Conservation (phyloP, 306 rosid species). For the Vicia villosa region DNA sequence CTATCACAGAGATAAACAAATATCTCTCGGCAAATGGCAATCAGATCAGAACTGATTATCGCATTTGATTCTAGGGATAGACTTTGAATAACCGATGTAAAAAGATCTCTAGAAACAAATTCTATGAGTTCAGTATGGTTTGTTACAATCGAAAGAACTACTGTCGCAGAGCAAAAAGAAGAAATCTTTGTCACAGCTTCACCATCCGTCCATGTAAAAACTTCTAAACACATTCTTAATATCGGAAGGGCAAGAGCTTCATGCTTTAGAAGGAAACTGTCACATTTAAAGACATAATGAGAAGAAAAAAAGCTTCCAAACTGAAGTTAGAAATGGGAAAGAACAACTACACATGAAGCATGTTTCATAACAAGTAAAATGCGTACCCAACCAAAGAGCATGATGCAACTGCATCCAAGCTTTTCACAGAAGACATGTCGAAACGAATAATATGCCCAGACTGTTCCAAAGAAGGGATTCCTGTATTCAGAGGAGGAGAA, state of each 20-base stretch:
- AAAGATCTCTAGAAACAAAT: slow-evolving; percentile 82
- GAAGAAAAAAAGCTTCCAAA: slow-evolving; percentile 25
- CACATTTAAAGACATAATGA: slow-evolving; percentile 17
- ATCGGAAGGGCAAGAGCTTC: slow-evolving; percentile 75
- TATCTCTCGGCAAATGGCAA: slow-evolving; percentile 89
- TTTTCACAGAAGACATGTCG: slow-evolving; percentile 65
- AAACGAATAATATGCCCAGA: slow-evolving; percentile 76
- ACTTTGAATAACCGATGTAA: slow-evolving; percentile 80
- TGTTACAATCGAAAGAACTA: slow-evolving; percentile 61
- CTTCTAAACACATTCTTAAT: slow-evolving; percentile 70
- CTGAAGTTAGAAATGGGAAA: slow-evolving; percentile 12
- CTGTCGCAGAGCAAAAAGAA: slow-evolving; percentile 66
- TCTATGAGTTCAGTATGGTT: slow-evolving; percentile 65
- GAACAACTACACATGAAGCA: slow-evolving; percentile 31
- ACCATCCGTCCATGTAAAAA: slow-evolving; percentile 87
- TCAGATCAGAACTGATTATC: slow-evolving; percentile 82
- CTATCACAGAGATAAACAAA: slow-evolving; percentile 78
- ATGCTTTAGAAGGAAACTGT: slow-evolving; percentile 85
- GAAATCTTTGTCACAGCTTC: slow-evolving; percentile 82
- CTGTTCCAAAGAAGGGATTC: slow-evolving; percentile 87
- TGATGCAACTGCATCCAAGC: slow-evolving; percentile 66
- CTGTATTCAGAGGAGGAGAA: slow-evolving; percentile 70
- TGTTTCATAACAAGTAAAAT: slow-evolving; percentile 32
- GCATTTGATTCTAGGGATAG: slow-evolving; percentile 93
- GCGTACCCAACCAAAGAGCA: slow-evolving; percentile 92